phyloP scores from a whole-genome alignment of 2,329 filamentous ascomycete genomes.

The Onygenales sp. region DNA sequence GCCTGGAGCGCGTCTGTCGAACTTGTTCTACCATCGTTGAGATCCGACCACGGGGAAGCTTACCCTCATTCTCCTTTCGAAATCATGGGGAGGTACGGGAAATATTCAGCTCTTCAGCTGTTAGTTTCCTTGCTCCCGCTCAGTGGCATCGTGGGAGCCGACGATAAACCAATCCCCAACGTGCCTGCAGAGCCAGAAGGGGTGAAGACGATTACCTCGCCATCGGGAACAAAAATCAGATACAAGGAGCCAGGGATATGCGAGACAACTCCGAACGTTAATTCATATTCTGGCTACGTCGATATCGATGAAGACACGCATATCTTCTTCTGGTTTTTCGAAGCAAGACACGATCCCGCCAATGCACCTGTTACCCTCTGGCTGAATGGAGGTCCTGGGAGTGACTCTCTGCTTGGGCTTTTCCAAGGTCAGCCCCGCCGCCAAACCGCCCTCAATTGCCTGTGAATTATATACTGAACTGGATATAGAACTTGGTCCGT shows the following conservation, averaged over 20 bases:
- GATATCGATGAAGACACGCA: conserved; percentile 50
- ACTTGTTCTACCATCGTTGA: too few relatives aligned
- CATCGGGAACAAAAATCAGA: conserved; percentile 42
- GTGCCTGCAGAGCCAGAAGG: conserved; percentile 27
- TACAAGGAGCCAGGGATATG: conserved; percentile 49
- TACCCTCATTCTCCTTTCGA: too few relatives aligned
- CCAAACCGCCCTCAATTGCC: conserved; percentile 27
- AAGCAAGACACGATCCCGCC: conserved; percentile 42
- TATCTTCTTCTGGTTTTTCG: conserved; percentile 59
- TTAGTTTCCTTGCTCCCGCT: conserved; percentile 17
- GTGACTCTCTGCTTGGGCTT: conserved; percentile 49
- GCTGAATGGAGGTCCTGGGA: conserved; percentile 54
- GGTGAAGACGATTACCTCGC: conserved; percentile 28
- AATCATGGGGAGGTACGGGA: too few relatives aligned
- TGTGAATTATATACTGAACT: conserved; percentile 10
- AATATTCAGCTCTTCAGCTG: background rate
- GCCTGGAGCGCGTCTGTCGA: too few relatives aligned
- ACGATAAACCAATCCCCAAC: conserved; percentile 20
- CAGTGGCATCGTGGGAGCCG: conserved; percentile 9
- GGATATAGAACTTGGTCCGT: conserved; percentile 31
- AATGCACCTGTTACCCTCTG: conserved; percentile 52
- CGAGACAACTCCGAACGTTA: conserved; percentile 48
- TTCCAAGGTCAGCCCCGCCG: conserved; percentile 31
- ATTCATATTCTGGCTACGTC: conserved; percentile 50
- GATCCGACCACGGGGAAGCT: too few relatives aligned